These are phyloP conservation scores for Glycine tomentella DNA, from an alignment of 306 rosid genomes.

Conservation along the genomic window DNA sequence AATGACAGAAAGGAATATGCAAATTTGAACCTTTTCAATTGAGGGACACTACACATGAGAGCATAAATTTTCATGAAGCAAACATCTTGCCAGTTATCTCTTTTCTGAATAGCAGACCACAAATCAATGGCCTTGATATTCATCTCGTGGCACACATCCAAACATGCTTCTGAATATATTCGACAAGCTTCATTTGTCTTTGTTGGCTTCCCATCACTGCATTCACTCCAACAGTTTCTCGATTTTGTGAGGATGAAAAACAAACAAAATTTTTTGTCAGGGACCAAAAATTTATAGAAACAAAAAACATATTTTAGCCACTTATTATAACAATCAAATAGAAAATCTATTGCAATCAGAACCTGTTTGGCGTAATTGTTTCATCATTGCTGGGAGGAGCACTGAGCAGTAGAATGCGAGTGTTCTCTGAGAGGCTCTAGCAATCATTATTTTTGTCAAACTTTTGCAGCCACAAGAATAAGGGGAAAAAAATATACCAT, in stretches of 20 bases:
- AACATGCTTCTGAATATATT: constrained; percentile 70
- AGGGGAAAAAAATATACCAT: background rate
- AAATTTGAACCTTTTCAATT: background rate
- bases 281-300: too few relatives aligned
- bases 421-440: constrained; percentile 66
- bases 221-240: constrained; percentile 32
- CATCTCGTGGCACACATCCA: constrained; percentile 60
- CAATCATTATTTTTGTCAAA: constrained; percentile 24
- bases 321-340: background rate
- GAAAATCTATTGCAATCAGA: background rate
- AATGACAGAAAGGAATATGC: background rate
- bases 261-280: too few relatives aligned
- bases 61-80: constrained; percentile 63
- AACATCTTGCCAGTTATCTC: constrained; percentile 61
- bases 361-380: constrained; percentile 51
- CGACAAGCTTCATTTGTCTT: constrained; percentile 56
- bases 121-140: constrained; percentile 66
- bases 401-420: constrained; percentile 64
- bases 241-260: too few relatives aligned
- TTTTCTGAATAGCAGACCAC: constrained; percentile 61
- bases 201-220: constrained; percentile 5
- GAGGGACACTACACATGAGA: background rate
- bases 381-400: constrained; percentile 70
- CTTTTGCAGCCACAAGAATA: background rate
- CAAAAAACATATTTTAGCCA: too few relatives aligned